Conservation (phyloP, 768 basidiomycete genomes). For the Thelephora ganbajun region DNA sequence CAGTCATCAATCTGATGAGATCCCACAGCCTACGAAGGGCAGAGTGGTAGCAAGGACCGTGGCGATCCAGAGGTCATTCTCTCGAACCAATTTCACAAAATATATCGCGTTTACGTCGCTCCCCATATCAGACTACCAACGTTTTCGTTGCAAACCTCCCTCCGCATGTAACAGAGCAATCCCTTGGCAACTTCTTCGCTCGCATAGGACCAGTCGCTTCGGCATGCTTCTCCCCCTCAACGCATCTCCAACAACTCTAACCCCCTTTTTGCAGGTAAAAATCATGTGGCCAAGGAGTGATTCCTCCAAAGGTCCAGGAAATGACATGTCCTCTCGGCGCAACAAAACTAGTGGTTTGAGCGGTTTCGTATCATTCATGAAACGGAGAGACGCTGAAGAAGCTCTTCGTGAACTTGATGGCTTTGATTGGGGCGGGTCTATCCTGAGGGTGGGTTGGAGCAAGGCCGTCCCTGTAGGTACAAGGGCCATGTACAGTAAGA, state of each 20-base stretch:
- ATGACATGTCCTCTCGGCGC: slow-evolving; percentile 60
- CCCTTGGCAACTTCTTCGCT: slow-evolving; percentile 83
- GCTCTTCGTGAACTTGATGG: slow-evolving; percentile 88
- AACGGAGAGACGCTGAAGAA: slow-evolving; percentile 76
- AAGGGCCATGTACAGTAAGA: slow-evolving; percentile 68
- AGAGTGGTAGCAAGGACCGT: slow-evolving; percentile 80
- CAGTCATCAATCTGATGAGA: background rate
- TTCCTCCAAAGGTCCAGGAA: slow-evolving; percentile 47
- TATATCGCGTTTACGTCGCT: slow-evolving; percentile 1
- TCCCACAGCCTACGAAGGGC: slow-evolving; percentile 66
- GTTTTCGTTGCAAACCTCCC: slow-evolving; percentile 94
- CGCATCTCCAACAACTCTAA: slow-evolving; percentile 1
- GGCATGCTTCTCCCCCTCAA: slow-evolving; percentile 26
- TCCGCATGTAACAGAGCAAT: slow-evolving; percentile 70
- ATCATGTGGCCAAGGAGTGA: slow-evolving; percentile 98
- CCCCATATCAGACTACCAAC: slow-evolving; percentile 64
- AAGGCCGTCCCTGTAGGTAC: slow-evolving; percentile 84
- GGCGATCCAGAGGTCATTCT: slow-evolving; percentile 69
- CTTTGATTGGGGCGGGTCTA: slow-evolving; percentile 84
- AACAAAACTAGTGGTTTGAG: slow-evolving; percentile 68
- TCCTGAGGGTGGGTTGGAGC: slow-evolving; percentile 90
- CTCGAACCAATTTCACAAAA: background rate
- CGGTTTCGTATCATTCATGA: slow-evolving; percentile 97
- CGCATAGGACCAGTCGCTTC: slow-evolving; percentile 87
- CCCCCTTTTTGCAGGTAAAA: slow-evolving; percentile 47